Conservation (phyloP, 805 yeast genomes). For the Clavispora phyllophila region DNA sequence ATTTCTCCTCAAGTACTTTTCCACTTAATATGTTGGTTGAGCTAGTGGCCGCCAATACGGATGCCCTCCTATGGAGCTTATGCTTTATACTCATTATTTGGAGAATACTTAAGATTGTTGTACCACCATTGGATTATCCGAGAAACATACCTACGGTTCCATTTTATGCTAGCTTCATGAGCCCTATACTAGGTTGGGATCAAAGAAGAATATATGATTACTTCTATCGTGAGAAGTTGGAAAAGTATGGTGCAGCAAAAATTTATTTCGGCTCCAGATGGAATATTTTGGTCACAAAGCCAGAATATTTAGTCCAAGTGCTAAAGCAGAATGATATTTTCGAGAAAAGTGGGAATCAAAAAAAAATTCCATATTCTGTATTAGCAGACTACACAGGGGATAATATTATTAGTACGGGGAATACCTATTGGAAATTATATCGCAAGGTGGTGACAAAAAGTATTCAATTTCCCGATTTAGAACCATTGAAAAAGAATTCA, state of each 20-base stretch:
- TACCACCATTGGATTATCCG: constrained; percentile 52
- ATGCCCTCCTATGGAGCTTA: neutral
- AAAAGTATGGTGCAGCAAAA: constrained; percentile 53
- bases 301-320: constrained; percentile 41
- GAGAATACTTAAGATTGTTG: constrained; percentile 8
- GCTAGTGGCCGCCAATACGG: neutral
- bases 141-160: constrained; percentile 56
- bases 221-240: constrained; percentile 41
- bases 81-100: neutral
- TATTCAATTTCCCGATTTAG: constrained; percentile 44
- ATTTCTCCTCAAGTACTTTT: too few relatives aligned
- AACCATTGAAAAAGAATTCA: constrained; percentile 36
- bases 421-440: constrained; percentile 45
- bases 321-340: constrained; percentile 46
- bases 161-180: constrained; percentile 48
- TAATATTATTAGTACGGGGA: constrained; percentile 57
- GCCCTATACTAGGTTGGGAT: constrained; percentile 39
- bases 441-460: constrained; percentile 42
- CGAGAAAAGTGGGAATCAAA: constrained; percentile 57
- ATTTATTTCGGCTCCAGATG: constrained; percentile 57
- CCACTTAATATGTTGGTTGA: neutral
- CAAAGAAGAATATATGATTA: constrained; percentile 42
- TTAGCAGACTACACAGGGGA: constrained; percentile 55
- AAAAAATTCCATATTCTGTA: constrained; percentile 52
- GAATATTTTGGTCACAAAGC: constrained; percentile 51